A percentile compares a stretch with the other conserved stretches of the same genome.
phyloP scores from a whole-genome alignment of 371 early-diverging fungal species.

The Smittium mucronatum region DNA sequence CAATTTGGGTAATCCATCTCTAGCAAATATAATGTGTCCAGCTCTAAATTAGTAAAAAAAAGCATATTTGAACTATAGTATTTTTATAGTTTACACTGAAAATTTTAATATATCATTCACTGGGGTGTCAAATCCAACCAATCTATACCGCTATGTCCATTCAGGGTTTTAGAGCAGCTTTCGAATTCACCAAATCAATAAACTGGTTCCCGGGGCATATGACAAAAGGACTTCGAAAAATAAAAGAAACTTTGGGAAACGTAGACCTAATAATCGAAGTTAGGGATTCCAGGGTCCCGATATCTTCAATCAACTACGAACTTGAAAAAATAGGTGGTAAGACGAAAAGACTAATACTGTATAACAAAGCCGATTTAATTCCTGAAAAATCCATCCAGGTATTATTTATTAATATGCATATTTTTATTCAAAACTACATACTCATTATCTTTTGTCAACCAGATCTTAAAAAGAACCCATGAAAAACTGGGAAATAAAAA shows the following conservation, averaged over 20 bases:
- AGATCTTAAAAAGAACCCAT: not conserved
- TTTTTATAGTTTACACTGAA: too few species aligned
- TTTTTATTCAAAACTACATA: too few species aligned
- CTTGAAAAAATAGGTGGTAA: slow-evolving; percentile 44
- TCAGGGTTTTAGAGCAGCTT: slow-evolving; percentile 15
- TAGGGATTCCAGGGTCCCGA: slow-evolving; percentile 85
- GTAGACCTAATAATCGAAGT: slow-evolving; percentile 86
- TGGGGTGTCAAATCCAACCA: too few species aligned
- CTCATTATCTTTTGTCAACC: too few species aligned
- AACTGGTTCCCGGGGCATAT: slow-evolving; percentile 96
- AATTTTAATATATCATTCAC: too few species aligned
- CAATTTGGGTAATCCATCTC: too few species aligned
- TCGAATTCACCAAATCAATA: slow-evolving; percentile 46
- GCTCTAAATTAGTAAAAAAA: too few species aligned
- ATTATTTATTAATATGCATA: slow-evolving; percentile 20
- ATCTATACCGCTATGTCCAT: too few species aligned
- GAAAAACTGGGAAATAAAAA: not conserved
- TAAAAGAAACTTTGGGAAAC: slow-evolving; percentile 49
- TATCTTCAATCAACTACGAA: slow-evolving; percentile 74
- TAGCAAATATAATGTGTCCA: too few species aligned
- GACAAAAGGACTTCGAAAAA: slow-evolving; percentile 68
- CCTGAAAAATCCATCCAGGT: slow-evolving; percentile 35
- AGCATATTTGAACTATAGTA: too few species aligned
- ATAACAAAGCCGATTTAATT: slow-evolving; percentile 87
- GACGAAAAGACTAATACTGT: slow-evolving; percentile 64